These are phyloP conservation scores for Cladosporium sp. DNA, from an alignment of 2,329 filamentous ascomycete genomes.

Conservation along the genomic window DNA sequence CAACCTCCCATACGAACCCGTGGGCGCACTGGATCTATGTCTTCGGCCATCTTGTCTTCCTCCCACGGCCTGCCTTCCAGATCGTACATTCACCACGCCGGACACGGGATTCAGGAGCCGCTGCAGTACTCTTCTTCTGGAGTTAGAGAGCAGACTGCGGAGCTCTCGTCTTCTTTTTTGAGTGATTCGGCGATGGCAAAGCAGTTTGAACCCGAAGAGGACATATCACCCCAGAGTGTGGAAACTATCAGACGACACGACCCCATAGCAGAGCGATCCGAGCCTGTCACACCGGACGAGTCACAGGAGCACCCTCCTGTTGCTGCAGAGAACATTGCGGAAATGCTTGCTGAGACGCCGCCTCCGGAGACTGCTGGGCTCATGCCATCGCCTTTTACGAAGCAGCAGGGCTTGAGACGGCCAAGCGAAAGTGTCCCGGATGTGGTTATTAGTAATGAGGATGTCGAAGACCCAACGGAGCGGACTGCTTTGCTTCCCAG, in stretches of 20 bases:
- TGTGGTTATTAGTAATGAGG: conserved; percentile 25
- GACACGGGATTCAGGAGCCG: conserved; percentile 31
- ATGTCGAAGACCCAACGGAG: conserved; percentile 23
- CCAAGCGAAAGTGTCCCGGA: conserved; percentile 20
- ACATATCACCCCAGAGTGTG: conserved; percentile 13
- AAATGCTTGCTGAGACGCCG: conserved; percentile 8
- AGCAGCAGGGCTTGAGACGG: neutral
- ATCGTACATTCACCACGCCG: conserved; percentile 32
- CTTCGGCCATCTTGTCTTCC: conserved; percentile 22
- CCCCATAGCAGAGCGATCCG: conserved; percentile 31
- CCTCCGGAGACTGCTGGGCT: neutral
- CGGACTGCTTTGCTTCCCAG: conserved; percentile 34
- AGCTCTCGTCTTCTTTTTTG: conserved; percentile 34
- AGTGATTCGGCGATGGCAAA: conserved; percentile 27
- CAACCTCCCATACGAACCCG: conserved; percentile 14
- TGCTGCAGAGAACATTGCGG: conserved; percentile 3
- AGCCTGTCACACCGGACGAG: conserved; percentile 28
- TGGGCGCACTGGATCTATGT: conserved; percentile 13
- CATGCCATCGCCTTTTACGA: conserved; percentile 3
- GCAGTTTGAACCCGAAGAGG: conserved; percentile 9
- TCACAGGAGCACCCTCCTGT: conserved; percentile 10
- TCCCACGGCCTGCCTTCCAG: conserved; percentile 31
- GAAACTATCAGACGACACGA: conserved; percentile 18
- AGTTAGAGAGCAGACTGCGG: conserved; percentile 35
- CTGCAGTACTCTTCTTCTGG: conserved; percentile 36